These are phyloP conservation scores for Clavispora asparagi DNA, from an alignment of 805 yeast species.

Conservation along the genomic window DNA sequence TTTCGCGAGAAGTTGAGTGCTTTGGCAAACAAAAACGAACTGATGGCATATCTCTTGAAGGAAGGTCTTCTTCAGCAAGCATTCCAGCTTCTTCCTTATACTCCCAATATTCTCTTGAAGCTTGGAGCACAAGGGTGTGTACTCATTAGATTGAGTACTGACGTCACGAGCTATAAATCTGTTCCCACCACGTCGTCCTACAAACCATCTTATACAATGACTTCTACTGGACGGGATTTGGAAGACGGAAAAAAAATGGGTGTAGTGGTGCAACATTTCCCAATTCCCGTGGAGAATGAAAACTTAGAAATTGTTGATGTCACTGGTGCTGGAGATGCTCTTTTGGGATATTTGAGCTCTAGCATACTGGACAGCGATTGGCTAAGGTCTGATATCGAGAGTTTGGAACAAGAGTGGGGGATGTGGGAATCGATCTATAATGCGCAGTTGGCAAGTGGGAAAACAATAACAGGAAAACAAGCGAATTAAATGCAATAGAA, in stretches of 20 bases:
- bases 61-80: slow-evolving; percentile 60
- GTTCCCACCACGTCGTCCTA: slow-evolving; percentile 28
- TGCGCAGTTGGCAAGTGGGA: slow-evolving; percentile 39
- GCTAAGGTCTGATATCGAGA: slow-evolving; percentile 19
- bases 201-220: slow-evolving; percentile 19
- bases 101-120: slow-evolving; percentile 62
- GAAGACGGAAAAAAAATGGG: slow-evolving; percentile 35
- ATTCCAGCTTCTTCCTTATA: slow-evolving; percentile 67
- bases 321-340: slow-evolving; percentile 87
- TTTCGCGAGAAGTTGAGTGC: slow-evolving; percentile 44
- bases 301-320: slow-evolving; percentile 49
- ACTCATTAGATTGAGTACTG: slow-evolving; percentile 29
- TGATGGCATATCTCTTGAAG: slow-evolving; percentile 22
- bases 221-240: slow-evolving; percentile 16
- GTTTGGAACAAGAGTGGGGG: slow-evolving; percentile 32
- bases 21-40: slow-evolving; percentile 12
- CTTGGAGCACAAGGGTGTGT: slow-evolving; percentile 64
- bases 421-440: slow-evolving; percentile 33
- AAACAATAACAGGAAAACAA: background rate
- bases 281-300: slow-evolving; percentile 30
- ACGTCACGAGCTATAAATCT: slow-evolving; percentile 26
- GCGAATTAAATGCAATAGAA: no score
- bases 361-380: slow-evolving; percentile 22
- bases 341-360: slow-evolving; percentile 59
- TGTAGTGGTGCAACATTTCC: slow-evolving; percentile 59